Evolutionary conservation across 768 basidiomycete species (phyloP), one percentile per base, ranked within the genome.

Genomic region (Hemileccinum impolitum): DNA sequence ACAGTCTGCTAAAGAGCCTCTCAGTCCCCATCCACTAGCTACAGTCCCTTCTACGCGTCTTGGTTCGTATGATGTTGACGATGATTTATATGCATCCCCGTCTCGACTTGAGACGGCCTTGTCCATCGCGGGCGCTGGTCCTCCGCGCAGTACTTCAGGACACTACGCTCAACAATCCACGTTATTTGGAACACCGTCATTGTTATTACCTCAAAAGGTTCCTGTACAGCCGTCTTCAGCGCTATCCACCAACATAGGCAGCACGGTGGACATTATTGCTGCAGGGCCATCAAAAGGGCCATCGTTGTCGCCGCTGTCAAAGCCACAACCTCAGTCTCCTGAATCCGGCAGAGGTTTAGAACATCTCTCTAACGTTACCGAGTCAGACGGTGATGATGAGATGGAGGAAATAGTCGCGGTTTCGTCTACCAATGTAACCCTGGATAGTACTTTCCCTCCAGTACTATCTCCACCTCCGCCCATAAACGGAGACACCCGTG

Each of bases 71-170:
- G 53, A 62, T 39, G 68, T 70, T 13, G 73, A 74, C 30, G 75
- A 79, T 8, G 78, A 82, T 43, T 65, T 79, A 17, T 75, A 75
- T 19, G 68, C 75, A 28, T 75, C 76, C 3, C 82, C 77, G 1
- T 74, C 75, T 18, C 74, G 82, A 17, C 67, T 88, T n/a, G 82
- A 83, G 56, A 85, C 84, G 1, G 82, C 77, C 1, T 65, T 89
- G 25, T 76, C 85, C 10, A 80, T 89, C 37, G 87, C 80, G 15
- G 82, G 82, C 45, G 75, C 84, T 8, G 74, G 75, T 6, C 72
- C 73, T 13, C 64, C 66, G 10, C 65, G 56, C 39, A 59, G 34
- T 25, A 23, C 49, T 10, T 46, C 61, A 1, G 55, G 55, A 36
- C 47, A 21, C 26, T 48, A 51, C 39, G 17, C 44, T 19, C 55